These are phyloP conservation scores for Pseudozyma hubeiensis DNA, from an alignment of 1,284 basidiomycete species.

Conservation along the genomic window DNA sequence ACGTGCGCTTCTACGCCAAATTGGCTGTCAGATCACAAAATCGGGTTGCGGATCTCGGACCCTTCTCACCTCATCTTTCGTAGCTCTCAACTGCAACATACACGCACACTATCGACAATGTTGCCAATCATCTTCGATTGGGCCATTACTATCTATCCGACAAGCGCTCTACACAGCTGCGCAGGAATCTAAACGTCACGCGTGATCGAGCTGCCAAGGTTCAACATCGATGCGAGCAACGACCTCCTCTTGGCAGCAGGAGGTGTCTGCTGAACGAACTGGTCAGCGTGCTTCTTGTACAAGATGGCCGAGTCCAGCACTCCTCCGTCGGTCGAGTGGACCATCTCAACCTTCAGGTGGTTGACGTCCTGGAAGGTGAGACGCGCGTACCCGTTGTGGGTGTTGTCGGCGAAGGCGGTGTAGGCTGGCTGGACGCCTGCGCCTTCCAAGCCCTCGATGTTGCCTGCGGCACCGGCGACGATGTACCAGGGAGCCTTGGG, in stretches of 20 bases:
- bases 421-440: slow-evolving; percentile 16
- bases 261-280: slow-evolving; percentile 27
- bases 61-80: no score
- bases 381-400: slow-evolving; percentile 44
- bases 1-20: background rate
- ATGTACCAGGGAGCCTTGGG: slow-evolving; percentile 65
- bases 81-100: no score
- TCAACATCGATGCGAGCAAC: slow-evolving; percentile 4
- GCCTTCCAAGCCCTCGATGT: slow-evolving; percentile 63
- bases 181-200: slow-evolving; percentile 4
- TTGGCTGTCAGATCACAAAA: no score
- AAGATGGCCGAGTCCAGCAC: slow-evolving; percentile 45
- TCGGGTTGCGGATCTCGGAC: background rate
- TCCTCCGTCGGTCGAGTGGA: slow-evolving; percentile 40
- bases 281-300: slow-evolving; percentile 33
- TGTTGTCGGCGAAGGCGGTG: slow-evolving; percentile 35
- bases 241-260: slow-evolving; percentile 5
- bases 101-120: no score
- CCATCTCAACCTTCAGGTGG: slow-evolving; percentile 36
- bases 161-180: no score
- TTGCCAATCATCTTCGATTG: no score
- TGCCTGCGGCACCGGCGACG: slow-evolving; percentile 67
- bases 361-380: slow-evolving; percentile 66
- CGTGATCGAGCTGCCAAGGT: slow-evolving; percentile 8
- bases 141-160: no score